Conservation (phyloP, 768 basidiomycete species). For the Postia placenta region DNA sequence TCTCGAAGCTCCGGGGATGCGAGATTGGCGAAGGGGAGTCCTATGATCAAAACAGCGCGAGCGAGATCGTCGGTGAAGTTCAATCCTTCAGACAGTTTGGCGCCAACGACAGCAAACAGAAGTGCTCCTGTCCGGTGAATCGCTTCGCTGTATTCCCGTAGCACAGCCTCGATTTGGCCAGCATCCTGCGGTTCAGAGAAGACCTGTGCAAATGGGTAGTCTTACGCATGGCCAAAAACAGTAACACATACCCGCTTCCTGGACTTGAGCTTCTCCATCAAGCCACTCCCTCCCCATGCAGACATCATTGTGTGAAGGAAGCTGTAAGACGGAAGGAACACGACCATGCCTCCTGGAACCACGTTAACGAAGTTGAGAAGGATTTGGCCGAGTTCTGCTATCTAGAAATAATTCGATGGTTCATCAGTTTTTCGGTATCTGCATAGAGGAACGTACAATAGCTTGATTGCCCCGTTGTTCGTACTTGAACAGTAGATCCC, state of each 20-base stretch:
- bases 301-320: conserved; percentile 66
- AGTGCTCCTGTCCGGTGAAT: conserved; percentile 54
- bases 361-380: conserved; percentile 74
- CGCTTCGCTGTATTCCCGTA: conserved; percentile 67
- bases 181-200: conserved; percentile 83
- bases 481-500: conserved; percentile 76
- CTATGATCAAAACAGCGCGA: conserved; percentile 80
- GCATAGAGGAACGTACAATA: conserved; percentile 39
- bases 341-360: conserved; percentile 83
- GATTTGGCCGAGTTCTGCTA: conserved; percentile 78
- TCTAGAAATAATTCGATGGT: conserved; percentile 32
- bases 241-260: conserved; percentile 64
- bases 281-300: conserved; percentile 58
- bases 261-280: conserved; percentile 50
- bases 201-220: conserved; percentile 38
- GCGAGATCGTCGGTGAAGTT: conserved; percentile 52
- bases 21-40: conserved; percentile 90
- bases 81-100: conserved; percentile 92
- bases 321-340: conserved; percentile 91
- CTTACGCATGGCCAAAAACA: not conserved
- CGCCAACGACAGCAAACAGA: conserved; percentile 91
- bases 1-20: conserved; percentile 89
- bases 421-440: not conserved
- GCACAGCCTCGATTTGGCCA: conserved; percentile 62
- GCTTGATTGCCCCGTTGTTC: conserved; percentile 56